Conservation (phyloP, 148 eudicot genomes). For the Pouteria glomerata region DNA sequence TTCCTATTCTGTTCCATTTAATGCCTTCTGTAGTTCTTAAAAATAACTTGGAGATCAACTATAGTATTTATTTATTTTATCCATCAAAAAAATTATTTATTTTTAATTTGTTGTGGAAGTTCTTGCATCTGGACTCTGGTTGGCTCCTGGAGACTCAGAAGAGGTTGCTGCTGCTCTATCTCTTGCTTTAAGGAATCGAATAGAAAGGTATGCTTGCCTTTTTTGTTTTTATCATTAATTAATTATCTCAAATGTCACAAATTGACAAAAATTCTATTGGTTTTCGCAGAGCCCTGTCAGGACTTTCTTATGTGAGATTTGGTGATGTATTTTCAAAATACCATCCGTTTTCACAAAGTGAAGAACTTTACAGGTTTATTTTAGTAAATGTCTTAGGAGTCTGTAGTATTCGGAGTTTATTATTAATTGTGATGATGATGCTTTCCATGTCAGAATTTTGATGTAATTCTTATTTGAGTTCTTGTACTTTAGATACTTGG, state of each 20-base stretch:
- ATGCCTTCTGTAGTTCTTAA: not conserved
- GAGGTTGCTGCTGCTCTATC: slow-evolving; percentile 86
- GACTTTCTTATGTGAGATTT: slow-evolving; percentile 78
- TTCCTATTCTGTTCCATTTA: not conserved
- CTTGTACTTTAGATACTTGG: not conserved
- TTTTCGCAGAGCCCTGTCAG: slow-evolving; percentile 59
- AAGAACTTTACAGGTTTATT: slow-evolving; percentile 77
- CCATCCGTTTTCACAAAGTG: slow-evolving; percentile 53
- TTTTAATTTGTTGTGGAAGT: slow-evolving; percentile 30
- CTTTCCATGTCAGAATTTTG: not conserved
- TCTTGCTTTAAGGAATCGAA: slow-evolving; percentile 77
- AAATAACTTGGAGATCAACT: not conserved
- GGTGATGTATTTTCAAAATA: slow-evolving; percentile 84
- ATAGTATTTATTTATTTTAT: not conserved
- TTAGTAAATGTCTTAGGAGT: not conserved
- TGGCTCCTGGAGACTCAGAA: slow-evolving; percentile 94
- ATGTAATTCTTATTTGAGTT: not conserved
- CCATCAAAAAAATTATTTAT: not conserved
- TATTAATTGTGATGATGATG: not conserved
- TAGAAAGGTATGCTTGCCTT: slow-evolving; percentile 57
- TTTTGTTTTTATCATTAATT: not conserved
- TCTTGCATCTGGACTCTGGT: slow-evolving; percentile 88
- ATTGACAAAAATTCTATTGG: slow-evolving; percentile 1
- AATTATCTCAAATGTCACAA: not conserved
- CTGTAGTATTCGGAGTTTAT: not conserved